phyloP scores from a whole-genome alignment of 345 rosid species.

The Populus tremula region DNA sequence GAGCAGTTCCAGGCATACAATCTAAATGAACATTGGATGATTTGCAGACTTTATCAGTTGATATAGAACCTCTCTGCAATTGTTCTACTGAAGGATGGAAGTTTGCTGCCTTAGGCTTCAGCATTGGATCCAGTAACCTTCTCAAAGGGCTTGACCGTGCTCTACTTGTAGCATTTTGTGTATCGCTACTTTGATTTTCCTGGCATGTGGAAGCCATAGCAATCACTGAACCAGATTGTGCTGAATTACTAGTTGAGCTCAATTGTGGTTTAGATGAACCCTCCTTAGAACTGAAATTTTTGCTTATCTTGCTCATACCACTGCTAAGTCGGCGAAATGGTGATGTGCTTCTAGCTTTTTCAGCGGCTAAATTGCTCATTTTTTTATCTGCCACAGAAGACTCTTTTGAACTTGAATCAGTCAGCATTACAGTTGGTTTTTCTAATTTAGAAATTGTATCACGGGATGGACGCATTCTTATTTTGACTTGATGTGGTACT shows the following conservation, averaged over 20 bases:
- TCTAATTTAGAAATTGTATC: slow-evolving; percentile 30
- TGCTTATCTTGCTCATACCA: slow-evolving; percentile 50
- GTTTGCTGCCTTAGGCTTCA: slow-evolving; percentile 56
- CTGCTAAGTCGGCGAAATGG: slow-evolving; percentile 72
- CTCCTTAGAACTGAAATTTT: slow-evolving; percentile 48
- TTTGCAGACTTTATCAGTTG: slow-evolving; percentile 31
- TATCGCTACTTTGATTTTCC: slow-evolving; percentile 29
- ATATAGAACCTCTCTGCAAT: slow-evolving; percentile 32
- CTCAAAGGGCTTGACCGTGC: slow-evolving; percentile 79
- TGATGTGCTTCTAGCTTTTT: slow-evolving; percentile 64
- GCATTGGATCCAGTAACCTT: slow-evolving; percentile 70
- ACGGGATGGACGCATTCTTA: slow-evolving; percentile 28
- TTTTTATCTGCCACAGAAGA: slow-evolving; percentile 34
- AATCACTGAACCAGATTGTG: slow-evolving; percentile 39
- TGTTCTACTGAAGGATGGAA: slow-evolving; percentile 40
- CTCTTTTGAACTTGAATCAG: slow-evolving; percentile 7
- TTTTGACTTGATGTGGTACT: slow-evolving; percentile 29
- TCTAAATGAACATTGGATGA: slow-evolving; percentile 4
- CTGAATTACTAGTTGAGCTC: slow-evolving; percentile 31
- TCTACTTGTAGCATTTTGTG: slow-evolving; percentile 40
- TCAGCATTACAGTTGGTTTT: slow-evolving; percentile 16
- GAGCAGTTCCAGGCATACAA: slow-evolving; percentile 14
- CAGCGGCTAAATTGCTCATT: slow-evolving; percentile 35
- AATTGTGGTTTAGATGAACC: slow-evolving; percentile 30
- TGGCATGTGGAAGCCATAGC: slow-evolving; percentile 36